Conservation (phyloP, 306 rosid species). For the Fragaria nilgerrensis region DNA sequence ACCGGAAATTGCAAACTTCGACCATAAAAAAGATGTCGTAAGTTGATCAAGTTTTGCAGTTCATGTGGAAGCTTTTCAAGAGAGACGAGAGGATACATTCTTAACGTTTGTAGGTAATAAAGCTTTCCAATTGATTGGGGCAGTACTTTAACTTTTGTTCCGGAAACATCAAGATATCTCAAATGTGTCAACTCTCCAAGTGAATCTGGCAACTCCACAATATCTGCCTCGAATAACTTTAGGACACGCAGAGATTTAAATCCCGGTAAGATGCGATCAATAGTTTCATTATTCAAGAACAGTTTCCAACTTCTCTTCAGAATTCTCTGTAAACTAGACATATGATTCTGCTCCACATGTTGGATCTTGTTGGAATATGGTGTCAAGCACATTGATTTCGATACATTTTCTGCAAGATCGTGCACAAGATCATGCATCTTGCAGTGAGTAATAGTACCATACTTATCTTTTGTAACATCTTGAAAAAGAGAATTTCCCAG, state of each 20-base stretch:
- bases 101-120: not conserved
- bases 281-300: not conserved
- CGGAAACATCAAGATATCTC: constrained; percentile 11
- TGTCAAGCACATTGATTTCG: not conserved
- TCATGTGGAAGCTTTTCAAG: not conserved
- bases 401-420: not conserved
- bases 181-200: constrained; percentile 3
- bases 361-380: too few relatives aligned
- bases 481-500: not conserved
- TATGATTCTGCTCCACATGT: too few relatives aligned
- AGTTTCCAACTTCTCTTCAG: too few relatives aligned
- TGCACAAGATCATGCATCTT: not conserved
- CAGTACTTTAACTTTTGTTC: not conserved
- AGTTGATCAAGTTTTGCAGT: not conserved
- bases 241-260: constrained; percentile 9
- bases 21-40: not conserved
- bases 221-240: not conserved
- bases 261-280: not conserved
- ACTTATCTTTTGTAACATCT: not conserved
- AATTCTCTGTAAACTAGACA: too few relatives aligned
- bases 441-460: not conserved
- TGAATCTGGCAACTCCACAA: constrained; percentile 6
- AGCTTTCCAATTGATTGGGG: not conserved
- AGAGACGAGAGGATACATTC: not conserved
- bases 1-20: not conserved